Base-by-base conservation (phyloP, 352 stramenopile genomes). In the Globisporangium mamillatum region DNA sequence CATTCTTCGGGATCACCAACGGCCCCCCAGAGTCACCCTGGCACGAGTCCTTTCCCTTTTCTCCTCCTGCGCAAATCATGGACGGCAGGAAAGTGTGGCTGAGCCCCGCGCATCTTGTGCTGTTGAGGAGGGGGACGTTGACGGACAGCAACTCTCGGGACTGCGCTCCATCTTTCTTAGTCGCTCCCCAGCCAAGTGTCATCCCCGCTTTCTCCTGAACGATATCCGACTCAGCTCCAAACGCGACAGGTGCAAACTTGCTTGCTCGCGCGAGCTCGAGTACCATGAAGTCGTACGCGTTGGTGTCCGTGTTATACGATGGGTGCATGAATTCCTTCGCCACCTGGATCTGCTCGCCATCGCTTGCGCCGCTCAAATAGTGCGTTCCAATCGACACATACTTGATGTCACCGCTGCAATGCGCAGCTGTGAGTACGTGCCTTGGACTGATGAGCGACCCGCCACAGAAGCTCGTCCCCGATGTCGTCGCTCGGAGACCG, bases 1-100 rank as follows among this genome's bases (percentile, higher is more conserved):
- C 44, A n/a, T 75, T 55, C 18, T 75, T 44, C 32, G 54, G 64
- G 54, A 79, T 46, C 24, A 80, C 69, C 29, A 87, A 60, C 25
- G 75, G 82, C 2, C 80, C 80, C 12, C 78, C 78, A 2, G 72
- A 91, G 67, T 92, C 82, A 12, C 81, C 81, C 56, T 90, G 75
- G 69, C 85, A 93, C 61, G 80, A 84, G 67, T 92, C 79, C 63
- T 75, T 76, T 58, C 78, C 74, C 25, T 64, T 44, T 25, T 73
- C 38, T 24, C 81, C 79, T 0, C 84, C 81, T 3, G 85, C 82
- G 36, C 85, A 93, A n/a, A 93, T 41, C 76, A 89, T 90, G 9
- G 76, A 32, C 27, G 27, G 6, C 2, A 32, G 27, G 27, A 32
- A 32, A 32, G 27, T 3, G 2, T 32, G 27, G 6, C 27, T 32